phyloP scores from a whole-genome alignment of 768 basidiomycete genomes.

The Suillus spraguei region DNA sequence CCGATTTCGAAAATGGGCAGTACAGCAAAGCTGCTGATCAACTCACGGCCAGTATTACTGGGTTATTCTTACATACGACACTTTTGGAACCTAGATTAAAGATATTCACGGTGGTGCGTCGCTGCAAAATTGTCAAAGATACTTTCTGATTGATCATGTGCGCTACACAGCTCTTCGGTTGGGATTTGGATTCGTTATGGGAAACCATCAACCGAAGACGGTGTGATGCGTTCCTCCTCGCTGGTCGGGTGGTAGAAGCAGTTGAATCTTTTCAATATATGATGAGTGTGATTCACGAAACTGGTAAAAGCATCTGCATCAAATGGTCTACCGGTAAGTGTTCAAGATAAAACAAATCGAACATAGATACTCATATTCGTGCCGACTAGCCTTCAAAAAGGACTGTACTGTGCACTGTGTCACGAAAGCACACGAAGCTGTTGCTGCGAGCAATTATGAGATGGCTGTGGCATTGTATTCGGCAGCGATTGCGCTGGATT shows the following conservation, averaged over 20 bases:
- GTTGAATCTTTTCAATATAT: background rate
- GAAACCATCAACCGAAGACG: background rate
- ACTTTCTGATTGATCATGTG: background rate
- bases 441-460: background rate
- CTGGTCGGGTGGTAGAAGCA: background rate
- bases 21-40: background rate
- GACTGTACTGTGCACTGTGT: background rate
- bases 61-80: background rate
- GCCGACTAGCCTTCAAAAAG: background rate
- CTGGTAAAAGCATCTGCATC: background rate
- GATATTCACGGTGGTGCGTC: slow-evolving; percentile 4
- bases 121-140: background rate
- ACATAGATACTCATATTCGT: background rate
- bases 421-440: background rate
- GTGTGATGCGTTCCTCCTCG: background rate
- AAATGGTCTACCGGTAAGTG: background rate
- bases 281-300: background rate
- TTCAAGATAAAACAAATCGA: too few species aligned
- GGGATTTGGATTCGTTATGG: background rate
- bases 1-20: background rate
- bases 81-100: background rate
- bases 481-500: background rate
- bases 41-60: background rate
- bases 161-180: background rate
- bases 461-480: background rate